Evolutionary conservation across 208 protist genomes (phyloP).

Genomic region (Acanthamoeba triangularis): DNA sequence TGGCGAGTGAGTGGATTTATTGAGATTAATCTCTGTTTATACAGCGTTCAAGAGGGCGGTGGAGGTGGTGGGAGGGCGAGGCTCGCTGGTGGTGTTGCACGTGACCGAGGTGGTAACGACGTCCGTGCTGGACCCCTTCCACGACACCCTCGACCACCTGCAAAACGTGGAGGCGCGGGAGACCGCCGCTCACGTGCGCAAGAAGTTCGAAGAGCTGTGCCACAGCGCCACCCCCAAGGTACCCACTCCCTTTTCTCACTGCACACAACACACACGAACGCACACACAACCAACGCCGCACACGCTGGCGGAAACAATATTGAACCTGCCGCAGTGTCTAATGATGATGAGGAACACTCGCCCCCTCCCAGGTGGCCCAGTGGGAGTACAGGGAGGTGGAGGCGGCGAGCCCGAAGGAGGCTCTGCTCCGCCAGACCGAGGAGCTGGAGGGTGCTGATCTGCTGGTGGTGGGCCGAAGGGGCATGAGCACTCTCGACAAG

Average conservation of each 20-base stretch:
- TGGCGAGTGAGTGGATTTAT: background rate
- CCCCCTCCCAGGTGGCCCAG: background rate
- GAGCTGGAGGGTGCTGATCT: background rate
- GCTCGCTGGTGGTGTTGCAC: conserved; percentile 21
- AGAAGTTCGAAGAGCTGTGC: conserved; percentile 34
- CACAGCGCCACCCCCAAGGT: background rate
- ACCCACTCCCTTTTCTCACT: background rate
- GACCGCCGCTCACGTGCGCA: background rate
- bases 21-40: too few relatives aligned
- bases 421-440: background rate
- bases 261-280: too few relatives aligned
- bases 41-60: conserved; percentile 21
- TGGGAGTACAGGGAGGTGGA: conserved; percentile 28
- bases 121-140: conserved; percentile 42
- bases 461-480: background rate
- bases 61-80: background rate
- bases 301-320: background rate
- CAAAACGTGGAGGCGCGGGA: conserved; percentile 57
- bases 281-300: too few relatives aligned
- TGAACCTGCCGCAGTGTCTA: background rate
- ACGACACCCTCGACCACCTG: conserved; percentile 63
- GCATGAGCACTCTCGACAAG: conserved; percentile 44
- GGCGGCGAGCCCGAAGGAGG: background rate
- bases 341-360: background rate
- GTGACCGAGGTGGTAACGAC: conserved; percentile 50